Base-by-base conservation (phyloP, 208 protist species). In the Leishmania tropica region DNA sequence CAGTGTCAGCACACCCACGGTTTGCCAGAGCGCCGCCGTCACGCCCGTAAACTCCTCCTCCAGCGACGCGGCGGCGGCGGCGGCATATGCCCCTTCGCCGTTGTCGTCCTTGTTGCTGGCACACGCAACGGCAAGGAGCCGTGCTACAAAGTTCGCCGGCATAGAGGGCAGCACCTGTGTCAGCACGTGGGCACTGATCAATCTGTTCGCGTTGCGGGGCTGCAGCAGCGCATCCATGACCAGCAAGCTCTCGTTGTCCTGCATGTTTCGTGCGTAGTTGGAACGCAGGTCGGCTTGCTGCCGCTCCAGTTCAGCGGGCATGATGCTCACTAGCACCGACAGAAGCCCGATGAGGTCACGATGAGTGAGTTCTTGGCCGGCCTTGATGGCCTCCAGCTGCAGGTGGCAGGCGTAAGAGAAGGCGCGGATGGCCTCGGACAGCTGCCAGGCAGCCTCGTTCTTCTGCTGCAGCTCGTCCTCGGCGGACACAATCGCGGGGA, bases 361-460 rank as follows among this genome's bases (percentile, higher is more conserved):
- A 64, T 93, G 85, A 70, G 56, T 75, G 68, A 96, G 78, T 10
- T 65, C 48, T 42, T 83, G 86, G 47, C 92, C 93, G 7, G 83
- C 85, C 79, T 92, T 93, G 54, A 90, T 88, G 40, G 82, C 84
- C 81, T 97, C 92, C 40, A 95, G 70, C 45, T 87, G 45, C 42
- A 92, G 71, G 62, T 88, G 84, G 40, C 92, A 48, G 53, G 91
- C 85, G 48, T 73, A 88, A 42, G 76, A 81, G 77, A 93, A 81
- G n/a, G 77, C 84, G 17, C 92, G 92, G 0, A 95, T 83, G 24
- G 90, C 86, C 83, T 91, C 93, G 10, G 88, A 90, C 42, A 94
- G 21, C 15, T 54, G 72, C 90, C 93, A 95, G 31, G 88, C 87
- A 1, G 47, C 73, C 54, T 79, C 74, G 70, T 90, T 81, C 71